Base-by-base conservation (phyloP, 2,329 filamentous ascomycete genomes). In the Neopestalotiopsis sp. region DNA sequence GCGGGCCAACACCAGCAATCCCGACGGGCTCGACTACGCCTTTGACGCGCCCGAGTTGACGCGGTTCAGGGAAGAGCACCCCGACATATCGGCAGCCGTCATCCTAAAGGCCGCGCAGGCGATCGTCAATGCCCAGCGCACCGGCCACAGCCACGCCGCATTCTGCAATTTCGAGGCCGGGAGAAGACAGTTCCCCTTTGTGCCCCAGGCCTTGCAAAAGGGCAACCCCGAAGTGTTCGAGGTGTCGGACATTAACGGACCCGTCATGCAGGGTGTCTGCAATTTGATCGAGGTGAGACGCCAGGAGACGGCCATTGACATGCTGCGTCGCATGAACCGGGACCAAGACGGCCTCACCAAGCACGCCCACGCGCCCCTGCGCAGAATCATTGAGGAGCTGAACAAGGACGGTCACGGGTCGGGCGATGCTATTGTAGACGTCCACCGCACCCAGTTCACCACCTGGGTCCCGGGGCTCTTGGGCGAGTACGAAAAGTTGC, bases 101-200 rank as follows among this genome's bases (percentile, higher is more conserved):
- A n/a, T 61, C 4, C 30, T 61, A 5, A 30, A 32, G 17, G 30
- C 58, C 12, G 58, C 58, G 32, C 24, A 30, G 58, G 58, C 58
- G 12, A 28, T 61, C 30, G 30, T 61, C 58, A 61, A 61, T 32
- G 30, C n/a, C 12, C 58, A 61, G 13, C 58, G 58, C 58, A 61
- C 58, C 3, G 9, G 30, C 5, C 58, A 61, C 17, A 61, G 58
- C 58, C 58, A 61, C 32, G 58, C 58, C 14, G 58, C 58, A 3
- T 61, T 61, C 13, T 61, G 20, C 14, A 61, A 61, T 30, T 61
- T 61, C 14, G 58, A 61, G 5, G 58, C 58, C 1, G 58, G 58
- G 1, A 61, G 58, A 30, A 61, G 58, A 61, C 58, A 61, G 13
- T 61, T 61, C 58, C 58, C 58, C 12, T 61, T 61, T 30, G 24